phyloP scores from a whole-genome alignment of 371 early-diverging fungal species.

The Smittium culicis region DNA sequence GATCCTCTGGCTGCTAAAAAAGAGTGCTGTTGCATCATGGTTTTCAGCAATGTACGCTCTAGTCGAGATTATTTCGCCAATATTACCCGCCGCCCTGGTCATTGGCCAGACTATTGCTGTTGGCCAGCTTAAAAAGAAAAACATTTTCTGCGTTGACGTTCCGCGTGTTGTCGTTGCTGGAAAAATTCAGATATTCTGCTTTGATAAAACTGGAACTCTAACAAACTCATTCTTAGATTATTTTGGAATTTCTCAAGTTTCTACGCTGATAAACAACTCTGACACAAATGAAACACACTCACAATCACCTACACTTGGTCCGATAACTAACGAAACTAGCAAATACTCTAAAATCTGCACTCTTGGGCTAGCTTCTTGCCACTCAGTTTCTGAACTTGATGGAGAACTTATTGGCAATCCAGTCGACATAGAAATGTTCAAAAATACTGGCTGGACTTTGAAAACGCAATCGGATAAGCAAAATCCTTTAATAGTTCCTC shows the following conservation, averaged over 20 bases:
- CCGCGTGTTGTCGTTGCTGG: conserved; percentile 64
- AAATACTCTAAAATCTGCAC: conserved; percentile 27
- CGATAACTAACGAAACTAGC: conserved; percentile 16
- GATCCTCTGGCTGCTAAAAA: conserved; percentile 43
- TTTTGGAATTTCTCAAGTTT: conserved; percentile 18
- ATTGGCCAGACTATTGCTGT: conserved; percentile 84
- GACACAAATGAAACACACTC: conserved; percentile 10
- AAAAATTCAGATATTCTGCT: conserved; percentile 77
- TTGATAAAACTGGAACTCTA: conserved; percentile 72
- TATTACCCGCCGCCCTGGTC: conserved; percentile 67
- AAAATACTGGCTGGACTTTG: conserved; percentile 42
- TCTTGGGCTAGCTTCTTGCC: conserved; percentile 56
- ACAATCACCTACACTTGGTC: conserved; percentile 14
- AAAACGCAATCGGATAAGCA: conserved; percentile 20
- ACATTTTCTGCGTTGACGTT: conserved; percentile 57
- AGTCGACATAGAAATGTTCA: conserved; percentile 87
- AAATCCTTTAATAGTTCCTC: conserved; percentile 31
- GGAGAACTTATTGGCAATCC: conserved; percentile 71
- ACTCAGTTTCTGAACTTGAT: conserved; percentile 57
- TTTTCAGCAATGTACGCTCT: conserved; percentile 56
- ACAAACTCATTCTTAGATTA: conserved; percentile 63
- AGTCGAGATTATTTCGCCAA: conserved; percentile 52
- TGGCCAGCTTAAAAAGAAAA: conserved; percentile 41
- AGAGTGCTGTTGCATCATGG: conserved; percentile 37
- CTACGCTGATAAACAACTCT: too few relatives aligned